Conservation (phyloP, 768 basidiomycete genomes). For the Hemileccinum impolitum region DNA sequence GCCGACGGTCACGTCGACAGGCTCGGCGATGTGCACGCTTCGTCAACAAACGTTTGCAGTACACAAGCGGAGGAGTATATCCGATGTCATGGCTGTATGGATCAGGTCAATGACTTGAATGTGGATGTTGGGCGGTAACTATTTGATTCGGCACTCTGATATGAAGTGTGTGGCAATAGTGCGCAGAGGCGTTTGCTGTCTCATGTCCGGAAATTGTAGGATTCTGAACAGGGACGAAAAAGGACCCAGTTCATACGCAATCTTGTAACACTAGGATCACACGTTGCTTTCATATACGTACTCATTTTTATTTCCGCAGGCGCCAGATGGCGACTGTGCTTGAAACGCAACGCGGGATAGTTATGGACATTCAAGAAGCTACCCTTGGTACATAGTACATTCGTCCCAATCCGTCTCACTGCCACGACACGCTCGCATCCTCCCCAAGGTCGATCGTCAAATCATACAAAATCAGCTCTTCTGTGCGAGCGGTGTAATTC, state of each 20-base stretch:
- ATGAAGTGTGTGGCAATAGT: neutral
- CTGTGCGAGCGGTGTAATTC: constrained; percentile 36
- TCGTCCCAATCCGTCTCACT: neutral
- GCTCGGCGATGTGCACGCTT: constrained; percentile 12
- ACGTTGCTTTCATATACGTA: no score
- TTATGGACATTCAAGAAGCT: no score
- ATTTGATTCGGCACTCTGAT: neutral
- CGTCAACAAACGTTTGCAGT: constrained; percentile 20
- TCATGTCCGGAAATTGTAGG: neutral
- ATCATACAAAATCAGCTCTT: constrained; percentile 39
- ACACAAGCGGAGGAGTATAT: constrained; percentile 14
- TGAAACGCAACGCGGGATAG: no score
- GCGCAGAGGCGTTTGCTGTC: neutral
- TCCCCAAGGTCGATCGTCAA: constrained; percentile 43
- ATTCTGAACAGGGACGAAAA: neutral
- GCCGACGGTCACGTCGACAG: constrained; percentile 4
- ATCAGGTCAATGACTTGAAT: constrained; percentile 18
- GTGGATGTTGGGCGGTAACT: neutral
- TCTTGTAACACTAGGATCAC: constrained; percentile 3
- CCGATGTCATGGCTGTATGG: constrained; percentile 19
- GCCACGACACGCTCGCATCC: constrained; percentile 34
- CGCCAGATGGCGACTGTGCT: no score
- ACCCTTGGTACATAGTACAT: no score
- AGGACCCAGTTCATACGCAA: neutral
- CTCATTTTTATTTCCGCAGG: no score